Evolutionary conservation across 768 basidiomycete genomes (phyloP), one percentile per base, ranked within the genome.

Genomic region (Suillus weaverae): DNA sequence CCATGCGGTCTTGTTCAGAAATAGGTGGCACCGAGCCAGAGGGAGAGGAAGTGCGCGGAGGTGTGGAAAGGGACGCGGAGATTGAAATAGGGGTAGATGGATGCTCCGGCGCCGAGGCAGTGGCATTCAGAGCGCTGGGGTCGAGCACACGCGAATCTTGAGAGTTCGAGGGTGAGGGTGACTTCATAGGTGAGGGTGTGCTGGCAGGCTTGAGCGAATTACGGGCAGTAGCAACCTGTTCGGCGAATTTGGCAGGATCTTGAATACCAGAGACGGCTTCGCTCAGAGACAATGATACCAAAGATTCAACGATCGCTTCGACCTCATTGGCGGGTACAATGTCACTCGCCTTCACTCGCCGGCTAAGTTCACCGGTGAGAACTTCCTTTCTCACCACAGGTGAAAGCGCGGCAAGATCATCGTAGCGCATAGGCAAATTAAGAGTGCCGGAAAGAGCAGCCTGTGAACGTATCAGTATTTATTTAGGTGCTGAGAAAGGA

Each of bases 331-430:
- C 69, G 20, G 86, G 78, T 9, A 92, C 84, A 11, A 78, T 70
- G 50, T 83, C 84, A 71, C 85, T 78, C 3, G 79, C 72, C 71
- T 86, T 90, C 69, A 95, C 81, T 6, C 91, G 87, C 64, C 92
- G 85, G 70, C 85, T 89, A 33, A 95, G 80, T 74, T 95, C 94
- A 38, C 92, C 94, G 0, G 90, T 88, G 33, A 95, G 81, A 6
- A 95, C 90, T 70, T 94, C 92, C 73, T 89, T 91, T 68, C 94
- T 87, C 14, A 95, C 92, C 22, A 95, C 94, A 20, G 94, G 92
- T 13, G 94, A 94, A 48, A 95, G 79, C 0, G 87, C 84, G 0
- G 92, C 83, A 7, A 95, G 84, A 63, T 94, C 92, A 67, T 95
- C 94, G 66, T 93, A 94, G n/a, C 86, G 89, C 87, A 94, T 90